Evolutionary conservation across 2,329 filamentous ascomycete species (phyloP), one percentile per base, ranked within the genome.

Genomic region (Erysiphe neolycopersici): DNA sequence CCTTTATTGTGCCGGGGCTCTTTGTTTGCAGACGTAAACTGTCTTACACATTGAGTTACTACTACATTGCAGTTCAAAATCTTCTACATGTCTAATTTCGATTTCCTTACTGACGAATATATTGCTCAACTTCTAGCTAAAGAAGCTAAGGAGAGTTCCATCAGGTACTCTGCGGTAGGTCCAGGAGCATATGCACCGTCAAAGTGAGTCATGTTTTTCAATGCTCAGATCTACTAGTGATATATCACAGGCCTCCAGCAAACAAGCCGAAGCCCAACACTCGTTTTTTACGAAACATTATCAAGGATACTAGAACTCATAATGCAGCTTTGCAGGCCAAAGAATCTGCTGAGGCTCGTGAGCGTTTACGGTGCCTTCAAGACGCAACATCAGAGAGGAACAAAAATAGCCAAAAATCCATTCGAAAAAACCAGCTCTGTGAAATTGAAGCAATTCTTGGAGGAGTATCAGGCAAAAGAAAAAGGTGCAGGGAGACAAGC

Each of bases 201-300:
- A 11, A 54, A 52, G 51, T 53, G 48, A n/a, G 44, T 43, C 22
- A 19, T 22, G 19, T 22, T 22, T 4, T 22, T 22, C 19, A 6
- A 22, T 22, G 19, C 19, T 22, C 19, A 22, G 19, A 22, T 22
- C 19, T 22, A 22, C 19, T 22, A 22, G 19, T 22, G 19, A 22
- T 22, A 22, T 22, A 29, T 38, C 22, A 16, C 29, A 58, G 54
- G 46, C 54, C 53, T 44, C 71, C 75, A 45, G 61, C 69, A 39
- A 69, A 70, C 51, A 71, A 76, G 49, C 82, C 81, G 0, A 94
- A 87, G 57, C 85, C 87, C 3, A 95, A 98, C 54, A 94, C 81
- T 0, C 71, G 79, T 31, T 95, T 95, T 56, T 63, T 98, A 37
- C 76, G 76, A 46, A 79, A 89, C 53, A 80, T 95, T 45, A 82